A percentile compares a stretch with the other conserved stretches of the same genome.
Conservation (phyloP, 1,284 basidiomycete genomes). For the Heterobasidion parviporum region DNA sequence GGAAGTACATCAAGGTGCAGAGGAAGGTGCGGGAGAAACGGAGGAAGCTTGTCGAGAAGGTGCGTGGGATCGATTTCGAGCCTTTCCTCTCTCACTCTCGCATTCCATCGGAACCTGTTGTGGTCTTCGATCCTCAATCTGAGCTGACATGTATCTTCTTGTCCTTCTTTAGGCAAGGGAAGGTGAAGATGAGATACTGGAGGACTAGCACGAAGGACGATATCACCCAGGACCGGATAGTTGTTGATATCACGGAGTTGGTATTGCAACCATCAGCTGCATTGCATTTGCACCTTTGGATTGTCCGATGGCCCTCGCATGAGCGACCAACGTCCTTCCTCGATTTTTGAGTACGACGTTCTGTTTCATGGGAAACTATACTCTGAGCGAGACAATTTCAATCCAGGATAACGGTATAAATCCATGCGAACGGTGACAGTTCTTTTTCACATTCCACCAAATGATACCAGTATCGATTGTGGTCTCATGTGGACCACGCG, state of each 20-base stretch:
- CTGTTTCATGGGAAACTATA: no score
- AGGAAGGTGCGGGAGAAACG: slow-evolving; percentile 76
- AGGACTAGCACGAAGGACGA: slow-evolving; percentile 27
- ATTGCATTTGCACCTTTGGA: no score
- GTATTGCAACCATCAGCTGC: no score
- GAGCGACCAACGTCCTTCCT: no score
- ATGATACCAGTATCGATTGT: no score
- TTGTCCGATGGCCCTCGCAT: no score
- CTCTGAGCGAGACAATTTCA: no score
- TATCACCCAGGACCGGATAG: not conserved
- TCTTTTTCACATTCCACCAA: no score
- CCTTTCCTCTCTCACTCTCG: not conserved
- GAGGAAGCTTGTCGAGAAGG: slow-evolving; percentile 71
- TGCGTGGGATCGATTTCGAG: slow-evolving; percentile 21
- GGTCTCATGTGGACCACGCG: no score
- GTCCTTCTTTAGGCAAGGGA: slow-evolving; percentile 45
- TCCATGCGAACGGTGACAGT: no score
- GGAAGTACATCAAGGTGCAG: slow-evolving; percentile 74
- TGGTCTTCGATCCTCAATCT: slow-evolving; percentile 6
- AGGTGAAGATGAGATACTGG: slow-evolving; percentile 62
- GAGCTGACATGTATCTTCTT: not conserved
- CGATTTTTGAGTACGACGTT: no score
- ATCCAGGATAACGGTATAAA: no score
- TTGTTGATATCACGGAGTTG: not conserved
- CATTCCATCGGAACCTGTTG: slow-evolving; percentile 2